phyloP scores from a whole-genome alignment of 1,284 basidiomycete species.

The Peniophora sp. region DNA sequence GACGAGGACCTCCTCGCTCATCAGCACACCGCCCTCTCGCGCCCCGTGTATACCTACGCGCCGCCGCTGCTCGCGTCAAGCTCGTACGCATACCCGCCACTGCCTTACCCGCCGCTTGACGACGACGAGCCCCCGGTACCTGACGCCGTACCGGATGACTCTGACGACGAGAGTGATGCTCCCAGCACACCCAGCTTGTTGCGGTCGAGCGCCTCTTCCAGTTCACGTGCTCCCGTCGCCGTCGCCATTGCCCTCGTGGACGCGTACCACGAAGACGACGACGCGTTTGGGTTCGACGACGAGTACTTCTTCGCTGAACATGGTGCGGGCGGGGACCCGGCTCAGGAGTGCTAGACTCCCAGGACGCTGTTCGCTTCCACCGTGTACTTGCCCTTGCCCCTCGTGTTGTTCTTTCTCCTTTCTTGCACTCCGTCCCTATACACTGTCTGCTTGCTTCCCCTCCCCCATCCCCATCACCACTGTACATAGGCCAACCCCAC shows the following conservation, averaged over 20 bases:
- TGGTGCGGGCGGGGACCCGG: neutral
- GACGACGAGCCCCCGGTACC: conserved; percentile 59
- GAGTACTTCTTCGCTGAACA: neutral
- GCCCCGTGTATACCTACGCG: conserved; percentile 33
- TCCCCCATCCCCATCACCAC: no score
- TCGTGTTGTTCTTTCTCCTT: no score
- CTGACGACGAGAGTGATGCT: conserved; percentile 64
- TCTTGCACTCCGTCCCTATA: no score
- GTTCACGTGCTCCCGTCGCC: conserved; percentile 22
- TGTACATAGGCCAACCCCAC: no score
- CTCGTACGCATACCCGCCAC: conserved; percentile 37
- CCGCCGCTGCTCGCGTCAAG: conserved; percentile 31
- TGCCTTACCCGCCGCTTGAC: conserved; percentile 48
- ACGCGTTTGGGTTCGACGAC: neutral
- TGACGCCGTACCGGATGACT: conserved; percentile 74
- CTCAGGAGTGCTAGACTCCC: neutral
- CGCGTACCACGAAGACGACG: neutral
- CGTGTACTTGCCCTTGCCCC: no score
- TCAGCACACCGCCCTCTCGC: conserved; percentile 40
- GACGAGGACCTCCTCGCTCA: conserved; percentile 58
- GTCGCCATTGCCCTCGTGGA: neutral
- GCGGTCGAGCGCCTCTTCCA: conserved; percentile 29
- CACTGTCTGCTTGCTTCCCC: no score
- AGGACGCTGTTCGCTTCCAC: no score
- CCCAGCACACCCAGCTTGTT: conserved; percentile 42